Evolutionary conservation across 768 basidiomycete species (phyloP).

Genomic region (Leccinum variicolor): DNA sequence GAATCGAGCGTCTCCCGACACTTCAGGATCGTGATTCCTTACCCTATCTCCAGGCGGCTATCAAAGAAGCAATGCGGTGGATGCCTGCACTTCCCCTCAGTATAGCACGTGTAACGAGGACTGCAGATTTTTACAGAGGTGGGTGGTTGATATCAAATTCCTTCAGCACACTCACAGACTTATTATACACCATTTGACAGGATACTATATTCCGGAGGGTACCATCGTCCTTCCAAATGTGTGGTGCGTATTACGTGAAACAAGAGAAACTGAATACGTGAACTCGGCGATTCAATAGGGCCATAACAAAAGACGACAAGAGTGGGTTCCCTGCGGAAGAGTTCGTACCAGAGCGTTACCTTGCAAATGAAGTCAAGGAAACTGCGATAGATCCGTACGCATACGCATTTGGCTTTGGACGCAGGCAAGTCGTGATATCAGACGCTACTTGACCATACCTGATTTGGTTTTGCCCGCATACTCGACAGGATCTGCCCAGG

Average conservation of each 20-base stretch:
- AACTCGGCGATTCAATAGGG: constrained; percentile 1
- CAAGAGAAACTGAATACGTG: not conserved
- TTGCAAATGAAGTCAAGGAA: constrained; percentile 4
- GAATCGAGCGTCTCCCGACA: constrained; percentile 43
- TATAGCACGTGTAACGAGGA: constrained; percentile 9
- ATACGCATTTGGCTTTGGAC: constrained; percentile 16
- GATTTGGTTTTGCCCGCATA: not conserved
- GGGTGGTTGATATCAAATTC: not conserved
- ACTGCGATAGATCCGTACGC: constrained; percentile 8
- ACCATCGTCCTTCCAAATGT: constrained; percentile 15
- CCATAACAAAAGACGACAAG: constrained; percentile 14
- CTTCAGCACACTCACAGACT: not conserved
- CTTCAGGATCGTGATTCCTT: constrained; percentile 32
- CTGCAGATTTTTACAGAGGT: constrained; percentile 10
- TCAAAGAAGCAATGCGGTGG: constrained; percentile 29
- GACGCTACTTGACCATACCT: not conserved
- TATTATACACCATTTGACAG: not conserved
- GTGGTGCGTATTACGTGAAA: constrained; percentile 4
- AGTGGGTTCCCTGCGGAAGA: constrained; percentile 16
- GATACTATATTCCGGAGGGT: constrained; percentile 10
- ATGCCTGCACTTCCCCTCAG: constrained; percentile 10
- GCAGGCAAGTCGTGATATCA: not conserved
- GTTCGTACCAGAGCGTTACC: constrained; percentile 13
- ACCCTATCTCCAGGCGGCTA: constrained; percentile 48
- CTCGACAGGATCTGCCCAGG: constrained; percentile 12